Base-by-base conservation (phyloP, 441 rosid species). In the Gossypium davidsonii region DNA sequence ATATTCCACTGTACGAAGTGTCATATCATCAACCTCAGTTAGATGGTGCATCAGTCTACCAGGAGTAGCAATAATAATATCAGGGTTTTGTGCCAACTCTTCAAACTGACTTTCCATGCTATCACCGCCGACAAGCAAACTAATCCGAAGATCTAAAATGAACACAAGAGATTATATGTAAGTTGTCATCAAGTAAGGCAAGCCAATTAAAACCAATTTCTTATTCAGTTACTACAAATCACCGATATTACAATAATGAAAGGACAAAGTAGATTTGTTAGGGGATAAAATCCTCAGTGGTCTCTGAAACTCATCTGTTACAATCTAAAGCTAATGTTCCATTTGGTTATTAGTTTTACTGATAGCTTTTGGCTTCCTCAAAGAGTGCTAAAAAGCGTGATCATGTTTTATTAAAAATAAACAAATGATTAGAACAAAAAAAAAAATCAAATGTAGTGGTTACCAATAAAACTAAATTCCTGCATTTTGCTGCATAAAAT, bases 1-100 rank as follows among this genome's bases (percentile, higher is more conserved):
- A 82, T 91, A 95, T 68, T 95, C 99, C 69, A 92, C 98, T 0
- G 91, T 83, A 39, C 85, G 83, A 77, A 95, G 83, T 0, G 97
- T 78, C 96, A 91, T 95, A 69, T 92, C 96, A 70, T 95, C 98
- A 20, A 95, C 92, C 84, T 95, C 99, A 3, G 91, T 75, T 58
- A 95, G 84, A 81, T 87, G 98, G 81, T 92, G 98, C 98, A 95
- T 89, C n/a, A 95, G 84, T 75, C 99, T 86, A 70, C 99, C 97
- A 25, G 99, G 99, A 9, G 98, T 90, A 28, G 98, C 98, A 78
- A 94, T 94, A 52, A 94, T 87, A 46, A 92, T 85, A 85, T 94
- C 98, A 0, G 98, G 99, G 67, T 85, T 89, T 75, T 89, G 93
- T 17, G 98, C 91, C 69, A 95, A 81, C 74, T 95, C 99, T 75